A percentile compares a stretch with the other conserved stretches of the same genome.
Evolutionary conservation across 129 eudicot species (phyloP).

Genomic region (Erigeron canadensis): DNA sequence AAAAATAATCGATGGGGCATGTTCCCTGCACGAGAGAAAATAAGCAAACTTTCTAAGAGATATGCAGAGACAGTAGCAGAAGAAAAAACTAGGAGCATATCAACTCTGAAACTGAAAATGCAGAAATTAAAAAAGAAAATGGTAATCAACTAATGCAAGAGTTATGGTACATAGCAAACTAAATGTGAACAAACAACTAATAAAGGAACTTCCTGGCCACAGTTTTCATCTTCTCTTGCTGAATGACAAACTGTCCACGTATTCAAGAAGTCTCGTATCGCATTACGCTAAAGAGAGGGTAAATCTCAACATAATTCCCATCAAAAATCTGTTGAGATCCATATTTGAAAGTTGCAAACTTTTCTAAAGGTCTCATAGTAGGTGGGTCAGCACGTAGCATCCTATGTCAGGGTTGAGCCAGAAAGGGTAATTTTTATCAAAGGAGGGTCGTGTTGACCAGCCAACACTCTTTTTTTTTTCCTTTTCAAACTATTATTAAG

Average conservation of each 20-base stretch:
- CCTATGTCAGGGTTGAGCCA: too few species aligned
- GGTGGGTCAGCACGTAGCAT: too few species aligned
- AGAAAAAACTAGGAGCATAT: not conserved
- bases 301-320: too few species aligned
- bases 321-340: too few species aligned
- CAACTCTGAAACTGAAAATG: not conserved
- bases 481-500: too few species aligned
- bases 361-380: not conserved
- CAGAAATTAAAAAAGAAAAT: not conserved
- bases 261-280: not conserved
- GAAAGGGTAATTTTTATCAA: too few species aligned
- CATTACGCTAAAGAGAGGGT: too few species aligned
- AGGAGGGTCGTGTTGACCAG: too few species aligned
- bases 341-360: not conserved
- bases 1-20: constrained; percentile 82
- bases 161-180: not conserved
- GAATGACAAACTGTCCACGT: not conserved
- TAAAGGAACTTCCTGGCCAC: not conserved
- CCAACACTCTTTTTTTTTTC: too few species aligned
- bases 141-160: not conserved
- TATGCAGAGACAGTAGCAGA: not conserved
- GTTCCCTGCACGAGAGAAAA: constrained; percentile 46
- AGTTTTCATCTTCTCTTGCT: too few species aligned
- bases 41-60: not conserved
- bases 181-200: not conserved